These are phyloP conservation scores for Penicillium sp. DNA, from an alignment of 2,329 filamentous ascomycete species.

Conservation along the genomic window DNA sequence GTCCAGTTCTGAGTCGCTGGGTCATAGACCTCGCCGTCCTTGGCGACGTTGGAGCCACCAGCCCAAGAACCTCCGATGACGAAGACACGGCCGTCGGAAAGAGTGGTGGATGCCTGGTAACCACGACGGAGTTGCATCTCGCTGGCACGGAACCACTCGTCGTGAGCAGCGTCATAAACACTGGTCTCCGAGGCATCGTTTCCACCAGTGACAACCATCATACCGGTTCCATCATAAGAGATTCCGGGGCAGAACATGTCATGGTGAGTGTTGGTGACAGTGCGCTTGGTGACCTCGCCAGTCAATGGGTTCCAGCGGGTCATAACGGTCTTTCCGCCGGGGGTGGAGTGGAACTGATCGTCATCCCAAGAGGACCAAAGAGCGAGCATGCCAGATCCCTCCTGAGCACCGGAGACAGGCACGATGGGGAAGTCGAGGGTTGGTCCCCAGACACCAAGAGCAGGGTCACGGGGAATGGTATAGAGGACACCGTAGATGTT, in stretches of 20 bases:
- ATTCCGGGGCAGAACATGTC: slow-evolving; percentile 49
- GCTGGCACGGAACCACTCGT: slow-evolving; percentile 35
- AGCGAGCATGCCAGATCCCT: slow-evolving; percentile 15
- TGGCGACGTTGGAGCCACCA: slow-evolving; percentile 48
- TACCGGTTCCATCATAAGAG: slow-evolving; percentile 50
- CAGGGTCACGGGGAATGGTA: slow-evolving; percentile 14
- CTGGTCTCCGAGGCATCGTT: slow-evolving; percentile 52
- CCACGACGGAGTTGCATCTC: slow-evolving; percentile 52
- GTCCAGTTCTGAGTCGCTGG: slow-evolving; percentile 51
- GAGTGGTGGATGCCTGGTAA: slow-evolving; percentile 55
- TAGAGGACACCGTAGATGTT: slow-evolving; percentile 12
- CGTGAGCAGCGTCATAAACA: slow-evolving; percentile 36
- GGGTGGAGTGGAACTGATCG: slow-evolving; percentile 15
- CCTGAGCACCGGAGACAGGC: slow-evolving; percentile 24
- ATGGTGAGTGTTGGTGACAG: slow-evolving; percentile 26
- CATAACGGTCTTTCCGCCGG: slow-evolving; percentile 20
- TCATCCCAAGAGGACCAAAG: slow-evolving; percentile 22
- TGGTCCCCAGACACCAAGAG: slow-evolving; percentile 27
- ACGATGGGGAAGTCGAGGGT: slow-evolving; percentile 30
- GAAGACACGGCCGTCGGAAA: slow-evolving; percentile 58
- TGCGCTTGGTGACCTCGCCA: slow-evolving; percentile 11
- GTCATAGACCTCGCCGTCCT: slow-evolving; percentile 60
- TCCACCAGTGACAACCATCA: slow-evolving; percentile 58
- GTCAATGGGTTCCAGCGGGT: slow-evolving; percentile 14
- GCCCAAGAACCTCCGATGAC: slow-evolving; percentile 61